A percentile compares a stretch with the other conserved stretches of the same genome.
Evolutionary conservation across 2,329 filamentous ascomycete genomes (phyloP).

Genomic region (Akanthomyces dipterigenus): DNA sequence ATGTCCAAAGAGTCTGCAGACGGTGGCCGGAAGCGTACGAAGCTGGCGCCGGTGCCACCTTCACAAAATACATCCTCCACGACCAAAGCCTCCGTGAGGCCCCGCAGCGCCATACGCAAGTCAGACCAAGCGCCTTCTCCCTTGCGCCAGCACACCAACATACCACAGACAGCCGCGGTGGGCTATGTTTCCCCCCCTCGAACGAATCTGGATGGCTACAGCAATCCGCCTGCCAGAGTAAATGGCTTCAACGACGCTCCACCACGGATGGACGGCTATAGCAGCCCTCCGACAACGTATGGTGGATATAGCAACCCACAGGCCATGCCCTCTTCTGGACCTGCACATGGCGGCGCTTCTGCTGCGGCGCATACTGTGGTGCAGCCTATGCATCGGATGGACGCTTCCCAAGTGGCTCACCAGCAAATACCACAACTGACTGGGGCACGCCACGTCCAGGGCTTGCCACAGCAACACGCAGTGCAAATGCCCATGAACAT

Average conservation of each 20-base stretch:
- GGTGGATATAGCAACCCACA: background rate
- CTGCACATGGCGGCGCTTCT: background rate
- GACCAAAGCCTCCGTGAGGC: background rate
- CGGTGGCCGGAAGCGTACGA: slow-evolving; percentile 5
- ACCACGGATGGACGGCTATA: background rate
- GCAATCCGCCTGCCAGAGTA: background rate
- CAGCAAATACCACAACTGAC: background rate
- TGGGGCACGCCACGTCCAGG: background rate
- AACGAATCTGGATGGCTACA: background rate
- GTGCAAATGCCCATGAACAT: background rate
- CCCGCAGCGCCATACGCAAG: background rate
- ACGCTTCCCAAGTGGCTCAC: background rate
- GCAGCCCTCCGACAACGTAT: background rate
- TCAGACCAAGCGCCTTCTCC: background rate
- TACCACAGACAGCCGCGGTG: background rate
- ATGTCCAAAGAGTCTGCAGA: background rate
- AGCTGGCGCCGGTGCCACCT: background rate
- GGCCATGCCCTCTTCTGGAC: background rate
- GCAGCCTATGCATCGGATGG: background rate
- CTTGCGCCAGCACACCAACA: background rate
- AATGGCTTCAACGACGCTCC: background rate
- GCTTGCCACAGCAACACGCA: background rate
- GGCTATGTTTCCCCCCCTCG: background rate
- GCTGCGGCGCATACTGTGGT: background rate
- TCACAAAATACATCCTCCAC: background rate